These are phyloP conservation scores for Rhododendron vialii DNA, from an alignment of 148 eudicot species.

Conservation along the genomic window DNA sequence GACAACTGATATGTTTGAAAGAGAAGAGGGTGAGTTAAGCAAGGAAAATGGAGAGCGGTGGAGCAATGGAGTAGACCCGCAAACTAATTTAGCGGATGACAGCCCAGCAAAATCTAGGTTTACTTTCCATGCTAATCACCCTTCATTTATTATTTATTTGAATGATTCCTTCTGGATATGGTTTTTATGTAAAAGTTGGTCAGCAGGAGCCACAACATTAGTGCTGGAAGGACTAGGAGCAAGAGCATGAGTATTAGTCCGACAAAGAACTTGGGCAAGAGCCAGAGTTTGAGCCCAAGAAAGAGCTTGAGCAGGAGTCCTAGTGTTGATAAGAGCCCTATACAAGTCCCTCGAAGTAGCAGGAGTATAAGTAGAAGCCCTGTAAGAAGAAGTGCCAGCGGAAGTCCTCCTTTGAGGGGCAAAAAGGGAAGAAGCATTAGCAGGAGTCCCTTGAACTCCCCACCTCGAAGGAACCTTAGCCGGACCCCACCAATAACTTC, in stretches of 20 bases:
- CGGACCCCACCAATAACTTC: conserved; percentile 52
- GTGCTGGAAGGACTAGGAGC: conserved; percentile 56
- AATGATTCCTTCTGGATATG: conserved; percentile 27
- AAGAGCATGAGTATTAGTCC: conserved; percentile 79
- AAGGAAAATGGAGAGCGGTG: conserved; percentile 66
- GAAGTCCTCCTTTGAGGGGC: conserved; percentile 46
- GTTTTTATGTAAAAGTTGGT: conserved; percentile 29
- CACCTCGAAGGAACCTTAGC: conserved; percentile 45
- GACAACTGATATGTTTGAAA: conserved; percentile 36
- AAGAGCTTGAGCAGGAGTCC: conserved; percentile 49
- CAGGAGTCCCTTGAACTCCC: conserved; percentile 48
- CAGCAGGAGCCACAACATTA: conserved; percentile 66
- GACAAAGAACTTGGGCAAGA: conserved; percentile 39
- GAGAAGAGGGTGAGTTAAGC: conserved; percentile 47
- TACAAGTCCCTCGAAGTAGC: conserved; percentile 28
- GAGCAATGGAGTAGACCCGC: conserved; percentile 54
- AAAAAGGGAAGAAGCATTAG: conserved; percentile 35
- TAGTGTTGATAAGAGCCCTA: conserved; percentile 44
- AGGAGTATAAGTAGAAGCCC: conserved; percentile 47
- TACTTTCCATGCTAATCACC: conserved; percentile 22
- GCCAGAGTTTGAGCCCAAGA: conserved; percentile 35
- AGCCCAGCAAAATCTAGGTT: conserved; percentile 67
- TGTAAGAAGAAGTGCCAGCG: conserved; percentile 37
- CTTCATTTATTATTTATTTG: conserved; percentile 13
- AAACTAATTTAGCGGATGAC: conserved; percentile 52